A percentile compares a stretch with the other conserved stretches of the same genome.
These are phyloP conservation scores for Botrytis fragariae DNA, from an alignment of 2,329 filamentous ascomycete genomes.

Conservation along the genomic window DNA sequence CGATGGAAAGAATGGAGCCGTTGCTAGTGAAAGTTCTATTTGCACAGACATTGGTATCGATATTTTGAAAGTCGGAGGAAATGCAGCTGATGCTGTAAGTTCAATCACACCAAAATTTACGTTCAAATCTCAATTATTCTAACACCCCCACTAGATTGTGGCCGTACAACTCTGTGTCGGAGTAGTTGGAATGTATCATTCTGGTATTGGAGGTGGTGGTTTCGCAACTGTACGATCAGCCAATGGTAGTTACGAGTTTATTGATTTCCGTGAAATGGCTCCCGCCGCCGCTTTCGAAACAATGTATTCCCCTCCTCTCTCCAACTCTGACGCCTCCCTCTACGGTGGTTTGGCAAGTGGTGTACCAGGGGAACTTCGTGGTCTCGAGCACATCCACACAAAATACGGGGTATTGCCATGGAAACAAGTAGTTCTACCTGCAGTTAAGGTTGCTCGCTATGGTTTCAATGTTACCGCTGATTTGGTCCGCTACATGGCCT, in stretches of 20 bases:
- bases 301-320: constrained; percentile 57
- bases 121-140: neutral
- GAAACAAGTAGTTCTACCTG: constrained; percentile 56
- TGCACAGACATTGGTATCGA: constrained; percentile 69
- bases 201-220: constrained; percentile 64
- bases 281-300: constrained; percentile 58
- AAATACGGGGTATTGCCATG: constrained; percentile 53
- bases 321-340: constrained; percentile 51
- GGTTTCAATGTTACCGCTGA: constrained; percentile 61
- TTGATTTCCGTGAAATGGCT: constrained; percentile 68
- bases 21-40: constrained; percentile 66
- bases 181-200: constrained; percentile 54
- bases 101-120: neutral
- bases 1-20: constrained; percentile 51
- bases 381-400: constrained; percentile 41
- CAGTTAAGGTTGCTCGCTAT: constrained; percentile 58
- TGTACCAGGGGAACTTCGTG: constrained; percentile 50
- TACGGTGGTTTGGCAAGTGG: constrained; percentile 57
- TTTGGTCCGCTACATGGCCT: constrained; percentile 59
- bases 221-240: constrained; percentile 61
- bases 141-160: constrained; percentile 43
- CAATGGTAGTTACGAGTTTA: constrained; percentile 62
- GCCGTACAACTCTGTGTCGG: constrained; percentile 54
- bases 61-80: constrained; percentile 57
- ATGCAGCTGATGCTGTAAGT: constrained; percentile 52